Evolutionary conservation across 1,139 yeast species (phyloP), one percentile per base, ranked within the genome.

Genomic region (Arxiozyma bovina): DNA sequence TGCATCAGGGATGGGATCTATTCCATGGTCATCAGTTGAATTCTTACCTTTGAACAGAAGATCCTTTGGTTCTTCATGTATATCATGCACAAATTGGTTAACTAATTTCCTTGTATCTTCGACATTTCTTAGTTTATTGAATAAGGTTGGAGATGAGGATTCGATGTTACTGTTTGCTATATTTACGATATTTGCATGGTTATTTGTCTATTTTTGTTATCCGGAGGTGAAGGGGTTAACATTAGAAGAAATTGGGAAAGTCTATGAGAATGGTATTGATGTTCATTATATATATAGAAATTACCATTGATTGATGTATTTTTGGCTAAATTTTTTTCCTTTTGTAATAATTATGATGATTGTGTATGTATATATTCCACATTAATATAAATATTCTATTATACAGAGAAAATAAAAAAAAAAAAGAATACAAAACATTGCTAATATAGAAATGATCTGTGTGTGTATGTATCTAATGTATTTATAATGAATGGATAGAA

Each of bases 11-110:
- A 62, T 76, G 62, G 81, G 80, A 0, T 73, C 74, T 6, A 70
- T 77, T 17, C 80, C 81, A 0, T 77, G 80, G 80, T 73, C 70
- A 49, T 71, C 77, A 11, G 77, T 75, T 0, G 80, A 77, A 57
- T 74, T 77, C 55, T 61, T 77, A 46, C 79, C 80, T 0, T 54
- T 74, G 42, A 73, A 74, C 51, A 71, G 73, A 22, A 67, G 80
- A 53, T 69, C 79, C 2, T 65, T 74, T 40, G 81, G 80, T 1
- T 69, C 77, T 20, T 73, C 77, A 54, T 58, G 74, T 55, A 73
- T 77, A 15, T 66, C 79, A 5, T 71, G 74, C 52, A 71, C 76
- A 3, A 76, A 76, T 53, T 77, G 81, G 81, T 55, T 70, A 1
- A 68, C 75, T 22, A 77, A 77, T 57, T 57, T 72, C 9, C 34